These are phyloP conservation scores for Nannizziopsis arthrosporioides DNA, from an alignment of 2,329 filamentous ascomycete species.

Conservation along the genomic window DNA sequence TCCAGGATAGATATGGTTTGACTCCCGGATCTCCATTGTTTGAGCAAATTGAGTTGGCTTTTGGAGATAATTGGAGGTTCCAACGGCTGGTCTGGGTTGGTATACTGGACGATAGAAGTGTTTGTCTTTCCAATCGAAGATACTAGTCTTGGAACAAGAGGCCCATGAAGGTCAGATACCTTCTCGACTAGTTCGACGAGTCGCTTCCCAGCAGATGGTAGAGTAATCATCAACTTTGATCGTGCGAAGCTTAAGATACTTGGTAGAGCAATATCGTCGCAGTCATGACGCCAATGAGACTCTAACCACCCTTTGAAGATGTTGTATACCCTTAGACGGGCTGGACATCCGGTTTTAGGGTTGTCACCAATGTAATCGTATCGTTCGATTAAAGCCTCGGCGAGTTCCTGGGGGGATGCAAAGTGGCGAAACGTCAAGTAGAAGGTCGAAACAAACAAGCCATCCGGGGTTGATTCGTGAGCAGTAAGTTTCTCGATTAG, in stretches of 20 bases:
- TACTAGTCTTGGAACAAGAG: slow-evolving; percentile 68
- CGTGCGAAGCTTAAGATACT: slow-evolving; percentile 72
- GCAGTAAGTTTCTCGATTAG: slow-evolving; percentile 90
- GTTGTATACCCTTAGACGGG: slow-evolving; percentile 86
- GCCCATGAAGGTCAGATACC: slow-evolving; percentile 59
- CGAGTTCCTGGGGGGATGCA: slow-evolving; percentile 66
- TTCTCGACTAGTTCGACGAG: slow-evolving; percentile 68
- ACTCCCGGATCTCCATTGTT: slow-evolving; percentile 63
- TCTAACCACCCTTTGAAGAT: slow-evolving; percentile 96
- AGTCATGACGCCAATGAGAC: slow-evolving; percentile 80
- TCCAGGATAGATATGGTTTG: slow-evolving; percentile 64
- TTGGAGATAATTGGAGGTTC: slow-evolving; percentile 61
- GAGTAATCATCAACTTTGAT: slow-evolving; percentile 52
- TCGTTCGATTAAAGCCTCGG: slow-evolving; percentile 71
- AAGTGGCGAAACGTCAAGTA: slow-evolving; percentile 95
- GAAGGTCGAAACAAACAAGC: slow-evolving; percentile 84
- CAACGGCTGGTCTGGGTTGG: slow-evolving; percentile 58
- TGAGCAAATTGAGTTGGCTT: slow-evolving; percentile 61
- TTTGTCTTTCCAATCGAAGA: slow-evolving; percentile 83
- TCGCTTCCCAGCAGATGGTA: slow-evolving; percentile 70
- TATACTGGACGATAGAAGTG: slow-evolving; percentile 58
- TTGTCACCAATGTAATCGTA: slow-evolving; percentile 85
- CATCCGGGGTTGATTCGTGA: slow-evolving; percentile 83
- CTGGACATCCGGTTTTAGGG: slow-evolving; percentile 61
- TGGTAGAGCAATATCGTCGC: slow-evolving; percentile 62